Percentiles rank a stretch among this genome's conserved stretches.
Conservation (phyloP, 257 asterid species). For the Solanum bulbocastanum region DNA sequence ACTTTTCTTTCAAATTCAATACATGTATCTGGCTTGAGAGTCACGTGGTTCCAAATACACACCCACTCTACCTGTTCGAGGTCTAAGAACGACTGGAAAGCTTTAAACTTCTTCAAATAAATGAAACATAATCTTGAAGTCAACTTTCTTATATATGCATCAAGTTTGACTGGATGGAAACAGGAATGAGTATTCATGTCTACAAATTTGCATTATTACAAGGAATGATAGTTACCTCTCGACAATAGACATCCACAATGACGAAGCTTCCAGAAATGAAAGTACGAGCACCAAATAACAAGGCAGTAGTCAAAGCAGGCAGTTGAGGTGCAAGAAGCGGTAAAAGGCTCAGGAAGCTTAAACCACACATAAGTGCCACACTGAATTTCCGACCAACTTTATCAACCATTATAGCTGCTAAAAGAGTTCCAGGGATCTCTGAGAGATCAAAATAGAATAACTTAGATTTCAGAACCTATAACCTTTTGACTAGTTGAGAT, state of each 20-base stretch:
- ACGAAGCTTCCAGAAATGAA: slow-evolving; percentile 45
- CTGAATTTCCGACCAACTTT: slow-evolving; percentile 57
- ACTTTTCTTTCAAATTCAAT: background rate
- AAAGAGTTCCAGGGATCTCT: slow-evolving; percentile 70
- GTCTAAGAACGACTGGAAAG: background rate
- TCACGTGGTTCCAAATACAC: background rate
- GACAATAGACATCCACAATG: slow-evolving; percentile 44
- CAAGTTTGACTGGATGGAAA: background rate
- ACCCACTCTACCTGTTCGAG: background rate
- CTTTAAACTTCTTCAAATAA: background rate
- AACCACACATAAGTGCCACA: slow-evolving; percentile 41
- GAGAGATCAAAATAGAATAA: slow-evolving; percentile 10
- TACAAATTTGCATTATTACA: background rate
- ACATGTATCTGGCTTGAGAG: background rate
- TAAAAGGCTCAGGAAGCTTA: slow-evolving; percentile 32
- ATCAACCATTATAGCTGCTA: slow-evolving; percentile 57
- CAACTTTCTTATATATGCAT: background rate
- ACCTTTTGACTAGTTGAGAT: background rate
- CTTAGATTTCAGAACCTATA: background rate
- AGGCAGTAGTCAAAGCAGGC: slow-evolving; percentile 21
- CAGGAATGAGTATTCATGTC: background rate
- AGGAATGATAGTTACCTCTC: slow-evolving; percentile 42
- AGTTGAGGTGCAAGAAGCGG: slow-evolving; percentile 42
- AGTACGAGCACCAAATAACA: slow-evolving; percentile 65
- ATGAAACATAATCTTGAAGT: background rate